Evolutionary conservation across 2,329 filamentous ascomycete genomes (phyloP).

Genomic region (Orbilia javanica): DNA sequence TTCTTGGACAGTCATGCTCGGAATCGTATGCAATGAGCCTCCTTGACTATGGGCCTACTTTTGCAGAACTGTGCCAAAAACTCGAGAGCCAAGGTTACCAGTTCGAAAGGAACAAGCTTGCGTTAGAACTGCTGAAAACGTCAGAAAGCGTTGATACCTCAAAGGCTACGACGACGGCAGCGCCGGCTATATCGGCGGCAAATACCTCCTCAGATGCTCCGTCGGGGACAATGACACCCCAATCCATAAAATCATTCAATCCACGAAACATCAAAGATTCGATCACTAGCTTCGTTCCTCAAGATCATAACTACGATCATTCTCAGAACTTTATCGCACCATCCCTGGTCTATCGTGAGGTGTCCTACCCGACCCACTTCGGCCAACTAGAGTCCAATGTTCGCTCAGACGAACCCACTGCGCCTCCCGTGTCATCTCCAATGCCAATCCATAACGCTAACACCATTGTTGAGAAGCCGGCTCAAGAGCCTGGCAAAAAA

Average conservation of each 20-base stretch:
- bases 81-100: slow-evolving; percentile 40
- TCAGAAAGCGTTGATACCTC: slow-evolving; percentile 5
- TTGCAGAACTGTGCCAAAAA: slow-evolving; percentile 39
- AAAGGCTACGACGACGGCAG: slow-evolving; percentile 1
- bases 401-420: slow-evolving; percentile 10
- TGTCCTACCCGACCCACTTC: slow-evolving; percentile 19
- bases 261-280: slow-evolving; percentile 53
- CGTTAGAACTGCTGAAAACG: slow-evolving; percentile 40
- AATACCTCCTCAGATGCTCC: background rate
- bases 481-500: slow-evolving; percentile 7
- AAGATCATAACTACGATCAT: slow-evolving; percentile 14
- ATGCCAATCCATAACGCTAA: background rate
- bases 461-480: slow-evolving; percentile 2
- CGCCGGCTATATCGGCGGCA: slow-evolving; percentile 42
- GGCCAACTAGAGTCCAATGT: slow-evolving; percentile 41
- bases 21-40: slow-evolving; percentile 31
- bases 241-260: slow-evolving; percentile 53
- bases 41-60: slow-evolving; percentile 40
- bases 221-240: slow-evolving; percentile 15
- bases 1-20: slow-evolving; percentile 12
- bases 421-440: background rate
- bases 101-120: slow-evolving; percentile 46
- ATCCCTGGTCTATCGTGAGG: slow-evolving; percentile 48
- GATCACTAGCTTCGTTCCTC: slow-evolving; percentile 23
- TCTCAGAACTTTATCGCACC: slow-evolving; percentile 38